Percentiles rank a stretch among this genome's conserved stretches.
Evolutionary conservation across 2,329 filamentous ascomycete species (phyloP).

Genomic region (Xylariaceae sp.): DNA sequence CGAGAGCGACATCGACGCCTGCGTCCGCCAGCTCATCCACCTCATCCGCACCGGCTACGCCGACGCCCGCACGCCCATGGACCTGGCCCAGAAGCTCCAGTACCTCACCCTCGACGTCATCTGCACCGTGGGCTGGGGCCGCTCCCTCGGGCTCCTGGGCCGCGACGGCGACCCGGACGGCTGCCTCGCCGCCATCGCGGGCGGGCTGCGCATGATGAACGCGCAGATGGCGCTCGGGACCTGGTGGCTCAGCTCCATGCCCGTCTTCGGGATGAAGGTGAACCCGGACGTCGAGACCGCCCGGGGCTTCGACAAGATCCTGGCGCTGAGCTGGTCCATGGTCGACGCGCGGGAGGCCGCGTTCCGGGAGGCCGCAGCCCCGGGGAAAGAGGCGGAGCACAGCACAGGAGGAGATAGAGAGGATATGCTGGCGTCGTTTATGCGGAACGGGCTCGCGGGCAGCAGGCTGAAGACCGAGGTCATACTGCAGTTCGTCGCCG

Average conservation of each 20-base stretch:
- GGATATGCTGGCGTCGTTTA: slow-evolving; percentile 29
- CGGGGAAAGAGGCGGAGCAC: too few species aligned
- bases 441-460: slow-evolving; percentile 21
- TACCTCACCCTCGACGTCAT: slow-evolving; percentile 53
- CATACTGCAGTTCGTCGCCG: slow-evolving; percentile 41
- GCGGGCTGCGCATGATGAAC: slow-evolving; percentile 24
- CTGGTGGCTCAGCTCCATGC: slow-evolving; percentile 10
- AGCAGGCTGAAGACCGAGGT: slow-evolving; percentile 29
- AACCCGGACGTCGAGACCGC: slow-evolving; percentile 10
- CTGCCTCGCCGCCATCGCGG: slow-evolving; percentile 24
- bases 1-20: slow-evolving; percentile 44
- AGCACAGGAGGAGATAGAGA: slow-evolving; percentile 8
- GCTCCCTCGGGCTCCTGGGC: slow-evolving; percentile 43
- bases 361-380: slow-evolving; percentile 9
- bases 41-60: slow-evolving; percentile 41
- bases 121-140: slow-evolving; percentile 45
- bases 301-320: slow-evolving; percentile 32
- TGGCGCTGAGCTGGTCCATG: slow-evolving; percentile 22
- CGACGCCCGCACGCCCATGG: slow-evolving; percentile 29
- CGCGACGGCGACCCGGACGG: slow-evolving; percentile 40
- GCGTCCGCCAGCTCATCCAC: slow-evolving; percentile 39
- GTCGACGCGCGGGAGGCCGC: slow-evolving; percentile 20
- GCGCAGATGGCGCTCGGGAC: slow-evolving; percentile 25
- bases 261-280: slow-evolving; percentile 3
- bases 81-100: slow-evolving; percentile 42